Evolutionary conservation across 805 yeast genomes (phyloP), one percentile per base, ranked within the genome.

Genomic region (Starmera amethionina): DNA sequence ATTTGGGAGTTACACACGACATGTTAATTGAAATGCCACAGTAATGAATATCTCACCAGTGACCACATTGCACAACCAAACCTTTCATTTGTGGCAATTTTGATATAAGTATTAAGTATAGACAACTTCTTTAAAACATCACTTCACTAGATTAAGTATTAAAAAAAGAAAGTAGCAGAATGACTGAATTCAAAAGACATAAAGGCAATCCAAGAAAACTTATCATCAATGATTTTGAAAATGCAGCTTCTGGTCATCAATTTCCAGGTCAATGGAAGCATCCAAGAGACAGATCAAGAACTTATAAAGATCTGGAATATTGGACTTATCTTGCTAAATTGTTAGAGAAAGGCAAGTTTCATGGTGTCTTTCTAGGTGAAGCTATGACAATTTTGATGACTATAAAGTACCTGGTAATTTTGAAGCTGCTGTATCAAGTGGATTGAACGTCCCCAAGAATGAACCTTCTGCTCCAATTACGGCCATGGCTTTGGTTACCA

Each of bases 401-500:
- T 63, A 59, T 42, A 55, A 63, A 32, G 48, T 43, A 9, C 47
- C 47, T 4, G 11, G 30, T 3, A 36, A 44, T 34, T 31, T 37
- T 36, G 36, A 14, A 15, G 37, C 45, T 19, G 42, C 40, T 18
- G 38, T 38, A 3, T 18, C 14, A 19, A 10, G 47, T 10, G 60
- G 54, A 2, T 45, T 60, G 22, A 59, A 56, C 38, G 54, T 48
- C 45, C 68, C 68, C 4, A 56, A 59, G 2, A 50, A 45, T 38
- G 68, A 63, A 41, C 65, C 69, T 11, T 50, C 60, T 42, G 59
- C 63, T 9, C 53, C 57, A 8, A 52, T 59, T 19, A 43, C 56
- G 16, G 52, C 46, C 30, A 58, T 65, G 64, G 68, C 70, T 14
- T 59, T 64, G 2, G 68, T 60, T 9, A 65, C 70, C 9, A 47